Evolutionary conservation across 345 rosid species (phyloP), one percentile per base, ranked within the genome.

Genomic region (Capsella bursapastoris): DNA sequence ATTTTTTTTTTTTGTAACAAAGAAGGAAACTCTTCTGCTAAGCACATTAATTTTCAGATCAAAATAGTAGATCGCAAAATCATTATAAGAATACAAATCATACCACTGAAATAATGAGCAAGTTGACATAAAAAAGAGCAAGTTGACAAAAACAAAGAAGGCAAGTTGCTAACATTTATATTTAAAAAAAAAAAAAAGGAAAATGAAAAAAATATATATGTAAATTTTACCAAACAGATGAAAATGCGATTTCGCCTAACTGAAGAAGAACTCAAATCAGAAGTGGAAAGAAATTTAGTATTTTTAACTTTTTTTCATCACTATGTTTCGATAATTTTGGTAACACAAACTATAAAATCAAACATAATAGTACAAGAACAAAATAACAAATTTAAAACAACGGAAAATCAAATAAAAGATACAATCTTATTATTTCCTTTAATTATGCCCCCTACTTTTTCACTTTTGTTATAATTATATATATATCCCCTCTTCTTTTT

Each of bases 171-270:
- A 57, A 51, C 29, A 5, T 4, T 6, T 4, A 31, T 4, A 31
- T 4, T 40, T 18, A 0, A 0, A 6, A 27, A 38, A 68, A 40
- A 43, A 43, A 43, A 43, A 4, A 13, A 43, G n/a, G 48, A 43
- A 43, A 13, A 12, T 13, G 48, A 63, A 70, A 13, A 60, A 34
- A 34, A 34, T 1, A 29, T 2, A 53, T 34, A 59, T 70, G 62
- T 37, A 50, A 38, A 40, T 40, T 48, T 64, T 64, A 77, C 71
- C 60, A 64, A 77, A 61, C 22, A 64, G 18, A 64, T 47, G 53
- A 71, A 52, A 64, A 57, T 77, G 72, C 56, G 59, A 77, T 47
- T 70, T 45, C 5, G 28, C 76, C 56, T 64, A 57, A 71, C 71
- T 22, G 25, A 22, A 28, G 48, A 38, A 29, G 12, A 45, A 34